Evolutionary conservation across 331 rosid species (phyloP), one percentile per base, ranked within the genome.

Genomic region (Telfairia occidentalis): DNA sequence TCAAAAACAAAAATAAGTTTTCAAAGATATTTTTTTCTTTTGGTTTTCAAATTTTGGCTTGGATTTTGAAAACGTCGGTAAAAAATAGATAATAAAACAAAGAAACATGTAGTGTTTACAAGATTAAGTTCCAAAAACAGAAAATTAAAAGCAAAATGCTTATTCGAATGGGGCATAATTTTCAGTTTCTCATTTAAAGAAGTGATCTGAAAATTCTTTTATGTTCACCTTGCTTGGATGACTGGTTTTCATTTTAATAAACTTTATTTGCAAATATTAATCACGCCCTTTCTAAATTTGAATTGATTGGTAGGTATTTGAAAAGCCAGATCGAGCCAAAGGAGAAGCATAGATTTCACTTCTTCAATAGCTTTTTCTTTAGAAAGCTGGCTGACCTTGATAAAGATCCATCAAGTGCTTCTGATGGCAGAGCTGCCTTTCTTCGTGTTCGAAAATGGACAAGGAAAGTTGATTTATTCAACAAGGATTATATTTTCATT

Each of bases 361-460:
- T 93, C 78, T 93, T 91, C 78, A 93, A 91, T 83, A 93, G 98
- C 82, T 93, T 93, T 82, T 93, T 93, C 98, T 93, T 93, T 71
- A 86, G 97, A 65, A 93, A 93, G 86, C 82, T 93, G 85, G 98
- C 89, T 71, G 98, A 93, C 87, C 80, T 93, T 83, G 98, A 93
- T 86, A 93, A 93, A 84, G 96, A 93, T 86, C 98, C 98, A 53
- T 84, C 96, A 28, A 88, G 94, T 82, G 90, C 90, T 81, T 84
- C 95, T 59, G 97, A 91, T 76, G 98, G 91, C 76, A 84, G 85
- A 83, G 97, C 95, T 79, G 96, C 98, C 74, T 93, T 93, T 86
- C 85, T 88, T 37, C 97, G 98, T 43, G 97, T 93, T 81, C 92
- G 96, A 49, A 93, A 93, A 83, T 93, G 98, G 98, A 93, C 98